Evolutionary conservation across 2,329 filamentous ascomycete genomes (phyloP).

Genomic region (Xylaria arbuscula): DNA sequence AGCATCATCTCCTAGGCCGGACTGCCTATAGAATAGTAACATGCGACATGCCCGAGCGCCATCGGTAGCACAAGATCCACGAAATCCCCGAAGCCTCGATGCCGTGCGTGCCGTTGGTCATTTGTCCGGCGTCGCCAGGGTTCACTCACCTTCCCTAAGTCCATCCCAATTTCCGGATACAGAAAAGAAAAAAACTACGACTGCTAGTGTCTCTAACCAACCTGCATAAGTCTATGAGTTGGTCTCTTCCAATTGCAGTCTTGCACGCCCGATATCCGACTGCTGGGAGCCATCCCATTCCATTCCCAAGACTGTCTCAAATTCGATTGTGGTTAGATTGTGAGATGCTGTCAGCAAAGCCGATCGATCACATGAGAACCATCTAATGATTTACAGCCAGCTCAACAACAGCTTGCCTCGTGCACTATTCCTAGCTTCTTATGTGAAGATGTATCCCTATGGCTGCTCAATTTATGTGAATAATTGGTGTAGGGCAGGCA

Average conservation of each 20-base stretch:
- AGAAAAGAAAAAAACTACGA: slow-evolving; percentile 22
- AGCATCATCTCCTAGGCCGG: slow-evolving; percentile 10
- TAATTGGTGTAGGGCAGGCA: slow-evolving; percentile 12
- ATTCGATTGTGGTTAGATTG: slow-evolving; percentile 10
- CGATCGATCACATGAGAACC: slow-evolving; percentile 15
- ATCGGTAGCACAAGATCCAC: slow-evolving; percentile 20
- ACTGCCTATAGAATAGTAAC: slow-evolving; percentile 12
- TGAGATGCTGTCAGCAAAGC: slow-evolving; percentile 28
- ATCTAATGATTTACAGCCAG: not conserved
- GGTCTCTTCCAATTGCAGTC: slow-evolving; percentile 14
- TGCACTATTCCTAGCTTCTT: slow-evolving; percentile 5
- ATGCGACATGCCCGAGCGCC: slow-evolving; percentile 15
- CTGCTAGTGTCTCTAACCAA: slow-evolving; percentile 2
- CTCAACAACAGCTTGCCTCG: slow-evolving; percentile 24
- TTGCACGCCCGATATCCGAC: slow-evolving; percentile 14
- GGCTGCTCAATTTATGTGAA: slow-evolving; percentile 4
- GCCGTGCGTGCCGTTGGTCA: slow-evolving; percentile 9
- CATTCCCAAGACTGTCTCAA: slow-evolving; percentile 23
- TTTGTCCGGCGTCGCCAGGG: not conserved
- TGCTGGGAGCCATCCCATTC: slow-evolving; percentile 28
- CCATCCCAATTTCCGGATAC: slow-evolving; percentile 23
- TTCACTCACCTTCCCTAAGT: not conserved
- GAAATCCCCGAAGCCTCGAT: slow-evolving; percentile 25
- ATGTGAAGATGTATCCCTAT: slow-evolving; percentile 14
- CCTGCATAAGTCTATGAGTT: slow-evolving; percentile 1